These are phyloP conservation scores for Apiotrichum mycotoxinovorans DNA, from an alignment of 1,284 basidiomycete species.

Conservation along the genomic window DNA sequence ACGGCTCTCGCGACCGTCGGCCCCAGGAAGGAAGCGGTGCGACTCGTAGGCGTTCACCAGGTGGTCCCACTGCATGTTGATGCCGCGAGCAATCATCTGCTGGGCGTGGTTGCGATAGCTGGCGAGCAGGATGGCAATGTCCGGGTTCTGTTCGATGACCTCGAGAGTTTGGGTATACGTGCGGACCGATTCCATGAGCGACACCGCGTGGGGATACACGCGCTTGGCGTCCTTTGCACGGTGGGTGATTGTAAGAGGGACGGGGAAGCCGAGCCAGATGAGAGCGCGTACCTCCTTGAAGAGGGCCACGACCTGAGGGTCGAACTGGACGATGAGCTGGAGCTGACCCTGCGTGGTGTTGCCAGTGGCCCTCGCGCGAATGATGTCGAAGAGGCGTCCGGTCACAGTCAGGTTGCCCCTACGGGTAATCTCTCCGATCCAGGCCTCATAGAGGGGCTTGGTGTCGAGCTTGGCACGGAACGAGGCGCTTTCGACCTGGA, in stretches of 20 bases:
- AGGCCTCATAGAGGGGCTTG: slow-evolving; percentile 87
- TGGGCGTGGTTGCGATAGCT: slow-evolving; percentile 87
- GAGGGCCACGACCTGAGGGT: slow-evolving; percentile 93
- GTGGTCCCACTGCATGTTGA: slow-evolving; percentile 94
- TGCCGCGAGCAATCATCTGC: slow-evolving; percentile 79
- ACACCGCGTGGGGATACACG: slow-evolving; percentile 96
- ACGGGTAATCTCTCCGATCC: slow-evolving; percentile 91
- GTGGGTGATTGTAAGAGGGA: slow-evolving; percentile 89
- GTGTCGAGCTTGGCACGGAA: slow-evolving; percentile 97
- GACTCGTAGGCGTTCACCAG: slow-evolving; percentile 90
- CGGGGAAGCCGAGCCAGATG: slow-evolving; percentile 91
- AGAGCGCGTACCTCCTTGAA: slow-evolving; percentile 98
- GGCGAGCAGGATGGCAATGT: slow-evolving; percentile 87
- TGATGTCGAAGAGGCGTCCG: slow-evolving; percentile 95
- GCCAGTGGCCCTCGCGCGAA: slow-evolving; percentile 60
- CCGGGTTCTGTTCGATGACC: slow-evolving; percentile 80
- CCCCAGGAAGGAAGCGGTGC: slow-evolving; percentile 63
- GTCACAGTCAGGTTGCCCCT: slow-evolving; percentile 75
- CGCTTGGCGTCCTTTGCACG: slow-evolving; percentile 97
- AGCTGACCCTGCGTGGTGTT: slow-evolving; percentile 62
- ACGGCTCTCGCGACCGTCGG: slow-evolving; percentile 74
- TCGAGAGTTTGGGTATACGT: slow-evolving; percentile 94
- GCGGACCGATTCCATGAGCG: slow-evolving; percentile 94
- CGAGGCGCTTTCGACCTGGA: slow-evolving; percentile 83
- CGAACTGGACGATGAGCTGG: slow-evolving; percentile 92